Evolutionary conservation across 768 basidiomycete species (phyloP).

Genomic region (Dioszegia crocea): DNA sequence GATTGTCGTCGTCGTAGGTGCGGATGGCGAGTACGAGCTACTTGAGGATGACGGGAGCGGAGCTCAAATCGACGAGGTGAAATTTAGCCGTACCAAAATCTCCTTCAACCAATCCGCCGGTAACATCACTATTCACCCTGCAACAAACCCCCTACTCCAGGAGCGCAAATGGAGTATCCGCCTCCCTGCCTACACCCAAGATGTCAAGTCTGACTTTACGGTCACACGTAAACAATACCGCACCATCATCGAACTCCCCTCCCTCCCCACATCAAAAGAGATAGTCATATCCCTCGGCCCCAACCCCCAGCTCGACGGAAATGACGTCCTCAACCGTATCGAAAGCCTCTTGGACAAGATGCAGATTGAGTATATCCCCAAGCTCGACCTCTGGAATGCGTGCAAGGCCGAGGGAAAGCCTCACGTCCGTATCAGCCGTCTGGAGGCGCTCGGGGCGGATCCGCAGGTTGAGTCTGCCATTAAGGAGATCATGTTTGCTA

Average conservation of each 20-base stretch:
- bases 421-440: slow-evolving; percentile 1
- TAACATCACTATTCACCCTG: slow-evolving; percentile 7
- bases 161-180: slow-evolving; percentile 9
- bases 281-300: slow-evolving; percentile 4
- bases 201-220: neutral
- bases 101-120: slow-evolving; percentile 8
- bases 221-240: neutral
- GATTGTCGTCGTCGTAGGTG: slow-evolving; percentile 13
- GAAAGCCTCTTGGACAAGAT: slow-evolving; percentile 5
- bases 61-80: slow-evolving; percentile 7
- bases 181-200: slow-evolving; percentile 7
- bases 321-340: neutral
- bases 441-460: slow-evolving; percentile 6
- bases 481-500: slow-evolving; percentile 8
- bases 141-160: neutral
- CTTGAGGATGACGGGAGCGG: slow-evolving; percentile 20
- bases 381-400: slow-evolving; percentile 8
- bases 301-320: slow-evolving; percentile 1
- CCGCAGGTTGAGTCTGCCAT: slow-evolving; percentile 1
- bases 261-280: neutral
- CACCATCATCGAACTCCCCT: slow-evolving; percentile 9
- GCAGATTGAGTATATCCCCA: slow-evolving; percentile 5
- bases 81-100: slow-evolving; percentile 8
- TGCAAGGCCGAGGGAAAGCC: slow-evolving; percentile 1
- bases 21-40: slow-evolving; percentile 15